Evolutionary conservation across 2,329 filamentous ascomycete species (phyloP).

Genomic region (Mariannaea elegans): DNA sequence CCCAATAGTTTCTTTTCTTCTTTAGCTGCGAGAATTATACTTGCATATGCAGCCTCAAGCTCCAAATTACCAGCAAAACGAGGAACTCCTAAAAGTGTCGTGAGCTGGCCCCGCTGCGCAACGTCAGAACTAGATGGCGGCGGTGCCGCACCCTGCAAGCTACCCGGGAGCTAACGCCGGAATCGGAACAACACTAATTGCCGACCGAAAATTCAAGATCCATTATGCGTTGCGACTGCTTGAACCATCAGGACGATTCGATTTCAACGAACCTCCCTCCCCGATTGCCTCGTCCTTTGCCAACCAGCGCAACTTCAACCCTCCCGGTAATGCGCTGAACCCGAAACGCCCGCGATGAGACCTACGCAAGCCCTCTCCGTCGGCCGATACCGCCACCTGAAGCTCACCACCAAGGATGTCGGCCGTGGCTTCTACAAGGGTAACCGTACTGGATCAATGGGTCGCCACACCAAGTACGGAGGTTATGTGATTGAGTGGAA

Average conservation of each 20-base stretch:
- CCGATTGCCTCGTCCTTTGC: conserved; percentile 5
- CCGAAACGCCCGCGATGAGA: conserved; percentile 60
- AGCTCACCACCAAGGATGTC: conserved; percentile 91
- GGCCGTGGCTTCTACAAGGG: conserved; percentile 98
- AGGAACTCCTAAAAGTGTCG: conserved; percentile 8
- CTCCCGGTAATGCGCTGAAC: conserved; percentile 12
- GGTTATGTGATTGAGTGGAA: conserved; percentile 84
- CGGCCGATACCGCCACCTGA: conserved; percentile 75
- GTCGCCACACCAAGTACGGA: conserved; percentile 83
- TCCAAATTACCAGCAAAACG: background rate
- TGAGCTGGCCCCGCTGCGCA: conserved; percentile 9
- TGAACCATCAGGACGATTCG: conserved; percentile 10
- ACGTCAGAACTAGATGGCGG: conserved; percentile 15
- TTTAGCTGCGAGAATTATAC: background rate
- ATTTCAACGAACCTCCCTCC: conserved; percentile 17
- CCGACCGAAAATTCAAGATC: conserved; percentile 36
- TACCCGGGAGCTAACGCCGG: conserved; percentile 31
- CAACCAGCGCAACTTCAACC: conserved; percentile 6
- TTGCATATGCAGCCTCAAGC: background rate
- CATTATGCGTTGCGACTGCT: conserved; percentile 18
- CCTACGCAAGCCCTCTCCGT: conserved; percentile 73
- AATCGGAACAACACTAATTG: conserved; percentile 43
- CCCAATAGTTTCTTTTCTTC: background rate
- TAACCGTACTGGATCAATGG: conserved; percentile 87
- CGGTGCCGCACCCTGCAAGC: conserved; percentile 23